phyloP scores from a whole-genome alignment of 495 filamentous ascomycete species.

The Aspergillus ellipticus region DNA sequence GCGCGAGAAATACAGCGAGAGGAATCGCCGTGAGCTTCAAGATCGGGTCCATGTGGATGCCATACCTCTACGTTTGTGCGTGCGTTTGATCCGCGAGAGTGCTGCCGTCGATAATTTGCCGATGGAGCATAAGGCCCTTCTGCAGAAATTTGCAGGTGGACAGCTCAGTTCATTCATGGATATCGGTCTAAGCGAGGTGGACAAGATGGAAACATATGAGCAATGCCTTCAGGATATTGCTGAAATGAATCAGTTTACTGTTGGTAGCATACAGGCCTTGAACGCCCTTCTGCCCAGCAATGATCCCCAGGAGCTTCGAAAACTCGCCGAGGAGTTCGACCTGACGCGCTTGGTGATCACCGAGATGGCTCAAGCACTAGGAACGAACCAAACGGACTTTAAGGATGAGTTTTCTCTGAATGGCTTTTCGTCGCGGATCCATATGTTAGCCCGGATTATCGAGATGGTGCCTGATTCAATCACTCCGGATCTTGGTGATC shows the following conservation, averaged over 20 bases:
- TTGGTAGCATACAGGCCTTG: conserved; percentile 71
- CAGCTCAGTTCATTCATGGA: conserved; percentile 51
- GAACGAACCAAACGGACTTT: conserved; percentile 34
- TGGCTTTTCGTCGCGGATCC: conserved; percentile 49
- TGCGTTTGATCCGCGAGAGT: conserved; percentile 66
- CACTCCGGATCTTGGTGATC: conserved; percentile 53
- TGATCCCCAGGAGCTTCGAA: conserved; percentile 45
- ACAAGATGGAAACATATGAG: conserved; percentile 52
- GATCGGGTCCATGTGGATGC: conserved; percentile 28
- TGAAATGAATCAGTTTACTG: conserved; percentile 48
- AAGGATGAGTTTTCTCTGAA: conserved; percentile 32
- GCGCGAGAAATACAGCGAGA: conserved; percentile 28
- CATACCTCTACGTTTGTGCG: conserved; percentile 48
- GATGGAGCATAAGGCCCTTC: conserved; percentile 34
- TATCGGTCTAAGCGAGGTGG: conserved; percentile 45
- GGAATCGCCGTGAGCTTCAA: conserved; percentile 13
- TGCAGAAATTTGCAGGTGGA: conserved; percentile 57
- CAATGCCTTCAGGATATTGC: conserved; percentile 58
- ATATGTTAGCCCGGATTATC: conserved; percentile 56
- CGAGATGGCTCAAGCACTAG: conserved; percentile 48
- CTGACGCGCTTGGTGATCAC: conserved; percentile 48
- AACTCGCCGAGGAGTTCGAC: conserved; percentile 51
- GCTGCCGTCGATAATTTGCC: conserved; percentile 35
- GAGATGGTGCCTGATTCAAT: conserved; percentile 56
- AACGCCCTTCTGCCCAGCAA: conserved; percentile 50